A percentile compares a stretch with the other conserved stretches of the same genome.
phyloP scores from a whole-genome alignment of 805 yeast genomes.

The Lachancea sp. region DNA sequence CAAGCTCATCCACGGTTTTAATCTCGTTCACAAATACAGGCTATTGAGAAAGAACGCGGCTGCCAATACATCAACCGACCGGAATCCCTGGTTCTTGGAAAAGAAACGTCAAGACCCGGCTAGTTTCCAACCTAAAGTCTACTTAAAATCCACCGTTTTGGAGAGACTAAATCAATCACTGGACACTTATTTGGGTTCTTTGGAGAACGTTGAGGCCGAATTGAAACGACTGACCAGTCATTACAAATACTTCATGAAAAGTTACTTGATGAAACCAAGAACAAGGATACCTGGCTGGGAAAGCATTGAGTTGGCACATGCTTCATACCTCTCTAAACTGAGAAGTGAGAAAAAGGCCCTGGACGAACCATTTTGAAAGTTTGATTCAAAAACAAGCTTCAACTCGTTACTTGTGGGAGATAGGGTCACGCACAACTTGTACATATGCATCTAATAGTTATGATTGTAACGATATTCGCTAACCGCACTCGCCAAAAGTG shows the following conservation, averaged over 20 bases:
- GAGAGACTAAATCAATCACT: constrained; percentile 12
- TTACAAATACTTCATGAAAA: constrained; percentile 33
- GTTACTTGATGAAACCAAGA: constrained; percentile 24
- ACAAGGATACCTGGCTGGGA: constrained; percentile 21
- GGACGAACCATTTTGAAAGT: constrained; percentile 5
- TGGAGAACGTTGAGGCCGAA: constrained; percentile 11
- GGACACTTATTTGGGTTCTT: constrained; percentile 24
- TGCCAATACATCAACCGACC: constrained; percentile 13
- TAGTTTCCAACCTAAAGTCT: constrained; percentile 24
- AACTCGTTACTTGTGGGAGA: too few species aligned
- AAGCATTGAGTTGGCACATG: constrained; percentile 15
- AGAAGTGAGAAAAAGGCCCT: constrained; percentile 14
- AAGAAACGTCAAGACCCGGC: constrained; percentile 16
- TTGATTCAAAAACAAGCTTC: neutral
- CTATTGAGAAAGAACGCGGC: constrained; percentile 13
- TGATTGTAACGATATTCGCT: constrained; percentile 3
- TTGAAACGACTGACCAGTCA: constrained; percentile 15
- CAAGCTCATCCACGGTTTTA: constrained; percentile 35
- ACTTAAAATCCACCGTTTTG: constrained; percentile 23
- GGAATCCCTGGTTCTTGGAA: constrained; percentile 18
- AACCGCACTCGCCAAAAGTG: neutral
- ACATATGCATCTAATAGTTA: neutral
- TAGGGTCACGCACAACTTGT: neutral
- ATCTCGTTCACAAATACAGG: constrained; percentile 26
- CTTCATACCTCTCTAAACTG: constrained; percentile 14